phyloP scores from a whole-genome alignment of 768 basidiomycete species.

The Sporobolomyces phaffii region DNA sequence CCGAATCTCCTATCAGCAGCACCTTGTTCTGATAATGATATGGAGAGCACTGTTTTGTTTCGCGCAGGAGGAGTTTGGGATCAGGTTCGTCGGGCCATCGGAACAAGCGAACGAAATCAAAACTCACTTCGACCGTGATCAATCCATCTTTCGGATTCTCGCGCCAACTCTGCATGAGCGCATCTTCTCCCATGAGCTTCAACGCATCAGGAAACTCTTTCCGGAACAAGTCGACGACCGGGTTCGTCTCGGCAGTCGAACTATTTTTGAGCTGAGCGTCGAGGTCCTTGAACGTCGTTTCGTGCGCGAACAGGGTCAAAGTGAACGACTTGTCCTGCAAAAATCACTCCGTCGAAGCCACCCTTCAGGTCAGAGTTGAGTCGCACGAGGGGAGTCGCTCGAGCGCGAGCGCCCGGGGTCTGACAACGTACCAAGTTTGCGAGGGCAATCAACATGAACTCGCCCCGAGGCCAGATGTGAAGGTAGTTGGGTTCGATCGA shows the following conservation, averaged over 20 bases:
- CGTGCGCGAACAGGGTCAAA: constrained; percentile 81
- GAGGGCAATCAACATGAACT: constrained; percentile 98
- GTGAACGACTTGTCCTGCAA: constrained; percentile 91
- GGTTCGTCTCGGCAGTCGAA: constrained; percentile 48
- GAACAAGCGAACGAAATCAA: constrained; percentile 4
- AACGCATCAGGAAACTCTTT: constrained; percentile 83
- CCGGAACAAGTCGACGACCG: constrained; percentile 57
- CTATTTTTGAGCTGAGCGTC: constrained; percentile 56
- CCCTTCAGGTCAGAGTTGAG: no score
- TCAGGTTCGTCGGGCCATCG: no score
- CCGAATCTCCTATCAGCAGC: constrained; percentile 85
- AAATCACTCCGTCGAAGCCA: no score
- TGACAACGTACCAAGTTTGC: constrained; percentile 75
- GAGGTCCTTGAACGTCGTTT: constrained; percentile 56
- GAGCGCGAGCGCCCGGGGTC: constrained; percentile 42
- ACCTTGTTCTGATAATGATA: constrained; percentile 86
- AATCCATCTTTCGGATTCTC: constrained; percentile 81
- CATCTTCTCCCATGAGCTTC: constrained; percentile 71
- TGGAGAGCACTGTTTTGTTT: constrained; percentile 60
- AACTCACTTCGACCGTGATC: constrained; percentile 82
- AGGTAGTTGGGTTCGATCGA: constrained; percentile 89
- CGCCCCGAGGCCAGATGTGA: constrained; percentile 98
- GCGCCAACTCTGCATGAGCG: constrained; percentile 67
- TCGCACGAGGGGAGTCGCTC: background rate
- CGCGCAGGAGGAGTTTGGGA: no score